Conservation (phyloP, 805 yeast species). For the Spathaspora passalidarum region DNA sequence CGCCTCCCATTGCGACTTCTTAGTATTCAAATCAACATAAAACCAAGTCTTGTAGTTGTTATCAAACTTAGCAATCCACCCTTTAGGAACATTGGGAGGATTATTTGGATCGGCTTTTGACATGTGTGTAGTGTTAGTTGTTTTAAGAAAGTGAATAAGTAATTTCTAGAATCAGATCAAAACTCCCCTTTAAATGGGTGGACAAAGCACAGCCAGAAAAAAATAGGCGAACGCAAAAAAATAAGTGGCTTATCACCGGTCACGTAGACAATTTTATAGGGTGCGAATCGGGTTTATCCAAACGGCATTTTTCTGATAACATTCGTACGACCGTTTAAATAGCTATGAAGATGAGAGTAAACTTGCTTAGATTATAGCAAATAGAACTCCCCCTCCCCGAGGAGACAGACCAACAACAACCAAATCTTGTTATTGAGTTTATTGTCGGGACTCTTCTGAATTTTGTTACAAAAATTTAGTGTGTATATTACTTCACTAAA, state of each 20-base stretch:
- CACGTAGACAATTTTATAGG: too few relatives aligned
- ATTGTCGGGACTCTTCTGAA: too few relatives aligned
- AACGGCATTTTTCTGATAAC: too few relatives aligned
- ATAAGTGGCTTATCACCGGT: neutral
- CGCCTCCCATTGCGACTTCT: constrained; percentile 87
- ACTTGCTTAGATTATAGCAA: too few relatives aligned
- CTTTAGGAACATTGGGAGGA: constrained; percentile 56
- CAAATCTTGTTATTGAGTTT: too few relatives aligned
- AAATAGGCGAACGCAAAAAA: neutral
- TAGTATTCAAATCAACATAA: constrained; percentile 70
- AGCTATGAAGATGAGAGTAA: too few relatives aligned
- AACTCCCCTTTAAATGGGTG: neutral
- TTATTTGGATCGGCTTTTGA: constrained; percentile 20
- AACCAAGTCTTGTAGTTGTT: constrained; percentile 71
- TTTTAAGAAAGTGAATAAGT: neutral
- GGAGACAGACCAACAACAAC: too few relatives aligned
- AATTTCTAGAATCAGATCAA: neutral
- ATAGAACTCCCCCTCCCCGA: too few relatives aligned
- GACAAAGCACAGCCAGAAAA: neutral
- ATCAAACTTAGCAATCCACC: constrained; percentile 76
- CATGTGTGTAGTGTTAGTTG: constrained; percentile 3
- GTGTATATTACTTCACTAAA: too few relatives aligned
- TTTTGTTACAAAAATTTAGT: too few relatives aligned
- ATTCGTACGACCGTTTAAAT: too few relatives aligned
- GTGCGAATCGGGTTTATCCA: too few relatives aligned